Conservation (phyloP, 208 protist species). For the Trypanosoma caninum region DNA sequence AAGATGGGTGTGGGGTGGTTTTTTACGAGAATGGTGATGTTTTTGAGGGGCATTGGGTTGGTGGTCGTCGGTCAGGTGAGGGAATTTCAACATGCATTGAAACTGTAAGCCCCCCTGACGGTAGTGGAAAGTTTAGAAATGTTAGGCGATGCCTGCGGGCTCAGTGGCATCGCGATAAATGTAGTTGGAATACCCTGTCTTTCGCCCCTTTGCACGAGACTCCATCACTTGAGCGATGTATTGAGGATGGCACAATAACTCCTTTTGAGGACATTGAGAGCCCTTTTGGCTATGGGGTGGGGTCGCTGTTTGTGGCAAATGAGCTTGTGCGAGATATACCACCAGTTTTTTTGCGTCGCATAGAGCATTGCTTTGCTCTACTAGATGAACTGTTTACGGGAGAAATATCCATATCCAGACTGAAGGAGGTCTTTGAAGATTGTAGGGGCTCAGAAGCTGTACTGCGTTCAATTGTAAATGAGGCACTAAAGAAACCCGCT, state of each 20-base stretch:
- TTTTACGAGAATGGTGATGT: slow-evolving; percentile 33
- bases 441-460: not conserved
- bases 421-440: no score
- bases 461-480: not conserved
- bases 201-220: not conserved
- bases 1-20: slow-evolving; percentile 23
- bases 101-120: not conserved
- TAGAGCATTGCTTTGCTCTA: slow-evolving; percentile 11
- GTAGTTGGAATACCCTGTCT: not conserved
- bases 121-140: not conserved
- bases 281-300: slow-evolving; percentile 5
- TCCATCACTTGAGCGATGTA: slow-evolving; percentile 4
- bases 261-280: slow-evolving; percentile 11
- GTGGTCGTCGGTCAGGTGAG: slow-evolving; percentile 21
- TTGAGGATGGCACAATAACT: not conserved
- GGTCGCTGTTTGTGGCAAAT: not conserved
- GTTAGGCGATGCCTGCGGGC: not conserved
- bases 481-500: not conserved
- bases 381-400: slow-evolving; percentile 8
- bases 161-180: slow-evolving; percentile 12
- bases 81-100: slow-evolving; percentile 8
- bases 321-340: slow-evolving; percentile 4
- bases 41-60: slow-evolving; percentile 30
- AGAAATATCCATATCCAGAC: no score
- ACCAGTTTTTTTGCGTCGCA: not conserved